These are phyloP conservation scores for Rutstroemia sp. DNA, from an alignment of 2,329 filamentous ascomycete species.

Conservation along the genomic window DNA sequence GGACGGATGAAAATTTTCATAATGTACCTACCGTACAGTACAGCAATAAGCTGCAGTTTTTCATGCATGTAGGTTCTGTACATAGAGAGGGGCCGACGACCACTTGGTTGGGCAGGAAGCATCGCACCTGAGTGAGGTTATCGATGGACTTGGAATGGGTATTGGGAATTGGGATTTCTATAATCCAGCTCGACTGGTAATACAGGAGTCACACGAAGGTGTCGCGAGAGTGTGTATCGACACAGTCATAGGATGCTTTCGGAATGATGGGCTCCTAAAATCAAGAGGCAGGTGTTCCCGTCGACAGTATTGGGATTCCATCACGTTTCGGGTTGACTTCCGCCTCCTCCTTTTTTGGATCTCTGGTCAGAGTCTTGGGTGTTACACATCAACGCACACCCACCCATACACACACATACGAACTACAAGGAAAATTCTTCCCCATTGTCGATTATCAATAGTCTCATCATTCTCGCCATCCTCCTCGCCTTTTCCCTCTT, in stretches of 20 bases:
- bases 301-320: too few relatives aligned
- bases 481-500: neutral
- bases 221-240: neutral
- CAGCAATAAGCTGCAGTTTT: neutral
- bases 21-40: neutral
- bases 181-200: neutral
- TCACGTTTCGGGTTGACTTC: too few relatives aligned
- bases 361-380: neutral
- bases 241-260: too few relatives aligned
- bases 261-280: too few relatives aligned
- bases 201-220: neutral
- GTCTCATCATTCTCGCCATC: neutral
- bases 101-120: slow-evolving; percentile 1
- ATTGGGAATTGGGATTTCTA: neutral
- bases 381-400: neutral
- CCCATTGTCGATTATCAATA: neutral
- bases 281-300: too few relatives aligned
- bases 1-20: neutral
- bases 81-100: slow-evolving; percentile 1
- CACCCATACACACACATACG: neutral
- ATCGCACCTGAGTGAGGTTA: neutral
- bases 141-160: neutral
- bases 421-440: neutral
- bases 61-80: slow-evolving; percentile 7
- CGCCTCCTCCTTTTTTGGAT: too few relatives aligned